Conservation (phyloP, 441 rosid genomes). For the Erodium texanum region DNA sequence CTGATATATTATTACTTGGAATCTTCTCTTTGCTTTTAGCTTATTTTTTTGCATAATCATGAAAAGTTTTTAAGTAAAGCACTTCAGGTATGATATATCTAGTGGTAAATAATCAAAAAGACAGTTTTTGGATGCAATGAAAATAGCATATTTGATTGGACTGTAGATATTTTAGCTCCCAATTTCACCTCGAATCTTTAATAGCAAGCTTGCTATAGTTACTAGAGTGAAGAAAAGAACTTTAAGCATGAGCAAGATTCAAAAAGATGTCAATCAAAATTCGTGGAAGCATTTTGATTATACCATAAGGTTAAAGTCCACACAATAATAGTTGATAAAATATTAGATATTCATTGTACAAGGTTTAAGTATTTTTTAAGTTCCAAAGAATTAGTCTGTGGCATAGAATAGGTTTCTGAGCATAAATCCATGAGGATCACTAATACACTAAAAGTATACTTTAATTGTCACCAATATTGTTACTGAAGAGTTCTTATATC, state of each 20-base stretch:
- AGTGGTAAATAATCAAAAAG: not conserved
- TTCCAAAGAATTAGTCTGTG: not conserved
- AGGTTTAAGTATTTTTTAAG: not conserved
- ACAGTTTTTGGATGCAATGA: not conserved
- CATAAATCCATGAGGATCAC: not conserved
- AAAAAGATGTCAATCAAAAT: not conserved
- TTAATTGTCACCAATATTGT: no score
- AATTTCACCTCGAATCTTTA: not conserved
- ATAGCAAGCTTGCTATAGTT: not conserved
- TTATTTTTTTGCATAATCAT: not conserved
- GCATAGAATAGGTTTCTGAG: not conserved
- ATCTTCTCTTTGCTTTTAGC: not conserved
- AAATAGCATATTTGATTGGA: not conserved
- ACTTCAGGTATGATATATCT: not conserved
- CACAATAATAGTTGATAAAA: not conserved
- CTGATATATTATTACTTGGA: not conserved
- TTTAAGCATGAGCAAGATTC: not conserved
- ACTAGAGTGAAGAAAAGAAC: not conserved
- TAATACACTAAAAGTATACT: no score
- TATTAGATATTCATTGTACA: not conserved
- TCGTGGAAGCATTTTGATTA: not conserved
- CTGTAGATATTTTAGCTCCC: not conserved
- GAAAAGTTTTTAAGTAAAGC: not conserved
- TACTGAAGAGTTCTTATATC: not conserved
- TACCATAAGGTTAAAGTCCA: not conserved